phyloP scores from a whole-genome alignment of 2,329 filamentous ascomycete species.

The Clonostachys byssicola region DNA sequence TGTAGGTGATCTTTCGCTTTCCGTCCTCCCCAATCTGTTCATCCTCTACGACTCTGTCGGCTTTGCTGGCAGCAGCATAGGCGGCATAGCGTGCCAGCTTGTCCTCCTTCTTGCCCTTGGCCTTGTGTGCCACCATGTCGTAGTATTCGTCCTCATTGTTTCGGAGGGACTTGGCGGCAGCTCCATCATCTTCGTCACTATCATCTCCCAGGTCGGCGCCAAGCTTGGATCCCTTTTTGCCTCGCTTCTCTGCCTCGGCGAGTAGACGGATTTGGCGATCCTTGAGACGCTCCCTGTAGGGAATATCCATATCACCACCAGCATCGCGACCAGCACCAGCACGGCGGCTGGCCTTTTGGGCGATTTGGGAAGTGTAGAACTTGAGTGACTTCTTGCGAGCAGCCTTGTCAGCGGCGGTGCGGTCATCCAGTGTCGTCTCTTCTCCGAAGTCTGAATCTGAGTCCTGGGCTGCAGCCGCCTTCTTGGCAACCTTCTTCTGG shows the following conservation, averaged over 20 bases:
- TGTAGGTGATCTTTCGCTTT: slow-evolving; percentile 88
- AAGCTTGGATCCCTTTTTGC: slow-evolving; percentile 57
- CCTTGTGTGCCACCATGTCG: slow-evolving; percentile 72
- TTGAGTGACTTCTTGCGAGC: slow-evolving; percentile 86
- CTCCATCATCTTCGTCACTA: slow-evolving; percentile 63
- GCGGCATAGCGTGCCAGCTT: slow-evolving; percentile 56
- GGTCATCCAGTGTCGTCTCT: slow-evolving; percentile 72
- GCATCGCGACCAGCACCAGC: slow-evolving; percentile 67
- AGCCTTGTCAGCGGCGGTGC: slow-evolving; percentile 81
- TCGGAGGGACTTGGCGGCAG: slow-evolving; percentile 43
- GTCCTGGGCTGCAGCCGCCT: slow-evolving; percentile 37
- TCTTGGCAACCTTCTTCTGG: slow-evolving; percentile 33
- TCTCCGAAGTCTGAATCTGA: slow-evolving; percentile 86
- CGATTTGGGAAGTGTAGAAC: slow-evolving; percentile 98
- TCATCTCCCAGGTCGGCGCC: slow-evolving; percentile 67
- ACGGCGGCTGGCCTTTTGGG: slow-evolving; percentile 88
- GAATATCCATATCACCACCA: slow-evolving; percentile 78
- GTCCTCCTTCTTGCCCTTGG: slow-evolving; percentile 70
- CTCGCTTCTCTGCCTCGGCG: slow-evolving; percentile 81
- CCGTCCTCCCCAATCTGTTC: slow-evolving; percentile 75
- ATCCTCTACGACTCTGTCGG: slow-evolving; percentile 58
- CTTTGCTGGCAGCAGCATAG: slow-evolving; percentile 56
- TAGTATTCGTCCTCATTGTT: slow-evolving; percentile 77
- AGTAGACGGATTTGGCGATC: slow-evolving; percentile 86
- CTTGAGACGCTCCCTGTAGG: slow-evolving; percentile 81